phyloP scores from a whole-genome alignment of 2,329 filamentous ascomycete species.

The Hypocrella siamensis region DNA sequence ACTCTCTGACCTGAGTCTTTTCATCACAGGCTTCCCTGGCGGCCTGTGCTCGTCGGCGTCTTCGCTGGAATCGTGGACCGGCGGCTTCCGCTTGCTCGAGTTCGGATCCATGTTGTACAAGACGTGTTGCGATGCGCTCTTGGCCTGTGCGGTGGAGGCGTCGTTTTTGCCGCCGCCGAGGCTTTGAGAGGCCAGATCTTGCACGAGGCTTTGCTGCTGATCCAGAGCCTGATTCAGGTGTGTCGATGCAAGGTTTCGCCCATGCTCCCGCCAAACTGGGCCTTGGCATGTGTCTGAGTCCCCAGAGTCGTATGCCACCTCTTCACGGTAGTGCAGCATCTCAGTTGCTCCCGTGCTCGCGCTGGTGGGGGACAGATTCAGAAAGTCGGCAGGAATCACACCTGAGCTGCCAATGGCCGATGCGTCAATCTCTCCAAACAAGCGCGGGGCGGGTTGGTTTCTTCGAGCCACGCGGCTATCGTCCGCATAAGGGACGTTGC shows the following conservation, averaged over 20 bases:
- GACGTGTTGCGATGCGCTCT: slow-evolving; percentile 9
- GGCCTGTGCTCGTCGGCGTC: slow-evolving; percentile 26
- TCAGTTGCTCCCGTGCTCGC: slow-evolving; percentile 23
- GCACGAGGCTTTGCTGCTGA: slow-evolving; percentile 34
- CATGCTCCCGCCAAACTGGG: slow-evolving; percentile 8
- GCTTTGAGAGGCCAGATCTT: slow-evolving; percentile 39
- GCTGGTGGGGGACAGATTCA: slow-evolving; percentile 30
- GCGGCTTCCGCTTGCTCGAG: slow-evolving; percentile 40
- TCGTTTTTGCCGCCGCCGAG: slow-evolving; percentile 36
- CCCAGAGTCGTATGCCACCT: slow-evolving; percentile 27
- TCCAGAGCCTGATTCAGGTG: slow-evolving; percentile 28
- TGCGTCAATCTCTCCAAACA: slow-evolving; percentile 40
- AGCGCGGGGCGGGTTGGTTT: slow-evolving; percentile 51
- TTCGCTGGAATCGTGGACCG: slow-evolving; percentile 31
- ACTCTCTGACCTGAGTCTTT: slow-evolving; percentile 36
- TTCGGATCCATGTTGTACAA: slow-evolving; percentile 21
- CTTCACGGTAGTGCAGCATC: slow-evolving; percentile 27
- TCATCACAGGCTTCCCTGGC: slow-evolving; percentile 32
- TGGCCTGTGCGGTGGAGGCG: slow-evolving; percentile 5
- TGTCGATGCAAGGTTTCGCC: slow-evolving; percentile 18
- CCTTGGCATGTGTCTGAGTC: slow-evolving; percentile 16
- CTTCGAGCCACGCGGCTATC: too few species aligned
- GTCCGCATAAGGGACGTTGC: too few species aligned
- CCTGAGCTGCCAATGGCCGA: slow-evolving; percentile 40
- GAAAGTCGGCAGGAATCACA: slow-evolving; percentile 27